Evolutionary conservation across 176 grass and related monocot genomes (phyloP).

Genomic region (Carex parvula): DNA sequence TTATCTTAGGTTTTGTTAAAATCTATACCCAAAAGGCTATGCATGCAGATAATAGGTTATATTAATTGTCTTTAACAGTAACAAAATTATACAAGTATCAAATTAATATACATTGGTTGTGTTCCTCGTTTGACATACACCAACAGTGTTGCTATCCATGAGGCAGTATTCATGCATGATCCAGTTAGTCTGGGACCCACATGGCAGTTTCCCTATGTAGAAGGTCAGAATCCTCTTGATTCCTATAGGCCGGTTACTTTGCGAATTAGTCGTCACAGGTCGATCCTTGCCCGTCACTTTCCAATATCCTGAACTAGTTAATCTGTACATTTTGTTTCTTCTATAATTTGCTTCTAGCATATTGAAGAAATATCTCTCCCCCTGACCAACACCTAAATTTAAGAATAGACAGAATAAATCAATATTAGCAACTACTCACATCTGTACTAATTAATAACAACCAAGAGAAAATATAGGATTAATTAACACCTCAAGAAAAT

Average conservation of each 20-base stretch:
- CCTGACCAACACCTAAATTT: conserved; percentile 34
- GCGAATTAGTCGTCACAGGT: conserved; percentile 31
- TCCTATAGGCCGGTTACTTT: conserved; percentile 46
- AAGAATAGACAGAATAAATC: background rate
- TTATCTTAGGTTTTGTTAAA: background rate
- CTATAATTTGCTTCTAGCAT: conserved; percentile 22
- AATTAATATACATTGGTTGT: conserved; percentile 6
- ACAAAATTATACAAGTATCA: background rate
- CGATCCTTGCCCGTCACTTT: conserved; percentile 56
- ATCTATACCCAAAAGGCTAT: background rate
- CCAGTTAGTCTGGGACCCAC: conserved; percentile 49
- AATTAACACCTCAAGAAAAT: background rate
- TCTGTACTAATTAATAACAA: background rate
- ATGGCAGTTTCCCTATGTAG: conserved; percentile 24
- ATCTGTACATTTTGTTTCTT: conserved; percentile 20
- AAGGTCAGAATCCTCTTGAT: conserved; percentile 65
- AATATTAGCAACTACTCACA: background rate
- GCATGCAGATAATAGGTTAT: background rate
- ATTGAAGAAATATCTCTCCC: conserved; percentile 78
- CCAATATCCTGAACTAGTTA: conserved; percentile 52
- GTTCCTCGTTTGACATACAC: background rate
- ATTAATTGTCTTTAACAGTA: background rate
- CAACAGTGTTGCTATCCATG: conserved; percentile 9
- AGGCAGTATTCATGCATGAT: conserved; percentile 89
- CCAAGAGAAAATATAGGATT: background rate